phyloP scores from a whole-genome alignment of 2,329 filamentous ascomycete genomes.

The Epichloe glyceriae region DNA sequence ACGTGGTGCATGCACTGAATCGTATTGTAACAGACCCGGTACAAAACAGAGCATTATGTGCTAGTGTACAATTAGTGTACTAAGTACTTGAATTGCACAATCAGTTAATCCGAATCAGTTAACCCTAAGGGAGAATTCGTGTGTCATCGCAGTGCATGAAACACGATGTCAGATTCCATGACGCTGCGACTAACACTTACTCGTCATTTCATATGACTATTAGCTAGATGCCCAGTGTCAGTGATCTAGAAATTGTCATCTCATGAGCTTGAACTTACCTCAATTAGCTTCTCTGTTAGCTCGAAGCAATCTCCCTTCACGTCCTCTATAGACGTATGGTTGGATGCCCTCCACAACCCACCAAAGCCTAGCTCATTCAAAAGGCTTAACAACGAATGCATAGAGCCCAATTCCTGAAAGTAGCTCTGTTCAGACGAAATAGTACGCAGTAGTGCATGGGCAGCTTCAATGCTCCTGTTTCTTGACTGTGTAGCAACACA shows the following conservation, averaged over 20 bases:
- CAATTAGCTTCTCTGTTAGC: constrained; percentile 47
- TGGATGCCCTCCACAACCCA: constrained; percentile 47
- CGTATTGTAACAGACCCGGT: too few relatives aligned
- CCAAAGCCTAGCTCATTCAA: constrained; percentile 50
- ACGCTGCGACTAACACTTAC: neutral
- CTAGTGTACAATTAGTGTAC: too few relatives aligned
- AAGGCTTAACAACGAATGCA: constrained; percentile 35
- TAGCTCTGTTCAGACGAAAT: constrained; percentile 43
- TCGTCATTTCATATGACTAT: constrained; percentile 4
- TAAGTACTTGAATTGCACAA: too few relatives aligned
- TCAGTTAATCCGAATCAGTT: too few relatives aligned
- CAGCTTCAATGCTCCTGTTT: constrained; percentile 44
- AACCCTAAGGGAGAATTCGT: neutral
- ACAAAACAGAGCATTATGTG: too few relatives aligned
- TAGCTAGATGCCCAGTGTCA: constrained; percentile 3
- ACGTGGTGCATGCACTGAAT: neutral
- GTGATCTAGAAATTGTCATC: neutral
- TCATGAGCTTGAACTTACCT: constrained; percentile 27
- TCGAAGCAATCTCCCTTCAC: constrained; percentile 38
- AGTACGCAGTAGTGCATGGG: constrained; percentile 46
- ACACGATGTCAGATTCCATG: neutral
- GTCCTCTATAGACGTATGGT: constrained; percentile 35
- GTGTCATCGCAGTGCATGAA: neutral
- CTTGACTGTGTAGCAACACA: constrained; percentile 50
- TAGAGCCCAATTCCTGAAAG: constrained; percentile 32